Base-by-base conservation (phyloP, 768 basidiomycete species). In the Hysterangium stoloniferum region DNA sequence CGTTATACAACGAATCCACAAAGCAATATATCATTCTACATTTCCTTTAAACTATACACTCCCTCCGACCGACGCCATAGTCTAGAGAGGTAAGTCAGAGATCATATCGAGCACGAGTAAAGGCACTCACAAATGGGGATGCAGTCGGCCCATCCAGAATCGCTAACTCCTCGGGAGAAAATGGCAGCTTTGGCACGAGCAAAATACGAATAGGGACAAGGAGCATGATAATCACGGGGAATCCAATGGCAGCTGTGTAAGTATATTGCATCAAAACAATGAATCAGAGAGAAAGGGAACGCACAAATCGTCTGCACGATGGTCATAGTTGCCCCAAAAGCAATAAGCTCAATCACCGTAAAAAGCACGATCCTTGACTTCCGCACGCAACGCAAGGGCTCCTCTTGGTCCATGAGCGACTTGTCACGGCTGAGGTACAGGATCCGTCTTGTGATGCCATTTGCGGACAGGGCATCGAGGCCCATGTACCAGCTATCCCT, bases 121-220 rank as follows among this genome's bases (percentile, higher is more conserved):
- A 38, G 55, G 36, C 5, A 78, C 86, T 71, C 59, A 89, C 86
- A 57, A 86, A 87, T n/a, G 80, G 75, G 12, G 87, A 90, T 9
- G 94, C 93, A 0, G 88, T 85, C 0, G 91, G 87, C 2, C 87
- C 84, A 62, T 96, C 94, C n/a, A 97, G 73, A 19, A 92, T 83
- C 2, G 71, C 71, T 33, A 98, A 67, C 60, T 96, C 94, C 54
- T 85, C 86, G 3, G 64, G 59, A 0, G 83, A 84, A 62, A 96
- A 93, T 0, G 83, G 75, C 36, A 94, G 65, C 17, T 71, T 71
- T 0, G 93, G 90, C 12, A 95, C 72, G n/a, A 87, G 56, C 52
- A 73, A 68, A 22, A 78, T 73, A 41, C 93, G 76, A 11, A 93
- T 54, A 0, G 93, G 94, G 20, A 95, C 72, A 12, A 96, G 74